Conservation (phyloP, 2,329 filamentous ascomycete genomes). For the Metarhizium sp. region DNA sequence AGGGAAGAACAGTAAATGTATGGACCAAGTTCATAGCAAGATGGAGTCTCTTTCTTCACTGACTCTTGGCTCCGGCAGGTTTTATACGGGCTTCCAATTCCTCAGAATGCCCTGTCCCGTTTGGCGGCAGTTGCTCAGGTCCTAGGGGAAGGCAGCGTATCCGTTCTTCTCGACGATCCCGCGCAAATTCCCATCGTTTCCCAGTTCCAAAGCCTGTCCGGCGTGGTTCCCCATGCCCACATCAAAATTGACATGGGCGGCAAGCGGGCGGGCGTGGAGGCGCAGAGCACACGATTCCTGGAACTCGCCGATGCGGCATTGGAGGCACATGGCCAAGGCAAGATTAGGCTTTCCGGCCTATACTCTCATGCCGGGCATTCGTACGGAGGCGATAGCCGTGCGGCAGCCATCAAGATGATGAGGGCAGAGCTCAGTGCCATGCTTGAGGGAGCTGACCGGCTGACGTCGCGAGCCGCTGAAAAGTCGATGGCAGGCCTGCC, state of each 20-base stretch:
- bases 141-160: conserved; percentile 47
- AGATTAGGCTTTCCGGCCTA: conserved; percentile 46
- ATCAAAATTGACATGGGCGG: conserved; percentile 70
- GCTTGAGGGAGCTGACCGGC: conserved; percentile 14
- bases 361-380: conserved; percentile 69
- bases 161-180: conserved; percentile 61
- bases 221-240: conserved; percentile 46
- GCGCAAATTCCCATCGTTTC: conserved; percentile 44
- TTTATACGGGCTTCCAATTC: conserved; percentile 63
- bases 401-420: conserved; percentile 21
- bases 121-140: conserved; percentile 45
- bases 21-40: conserved; percentile 10
- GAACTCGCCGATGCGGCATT: conserved; percentile 30
- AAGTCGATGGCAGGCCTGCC: conserved; percentile 9
- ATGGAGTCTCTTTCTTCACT: background rate
- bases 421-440: conserved; percentile 20
- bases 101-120: conserved; percentile 49
- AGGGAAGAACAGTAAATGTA: conserved; percentile 50
- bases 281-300: conserved; percentile 38
- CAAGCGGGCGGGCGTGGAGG: conserved; percentile 56
- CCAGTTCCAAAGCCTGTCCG: conserved; percentile 30
- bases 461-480: conserved; percentile 11
- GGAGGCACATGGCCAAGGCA: conserved; percentile 17
- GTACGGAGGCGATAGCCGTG: conserved; percentile 38
- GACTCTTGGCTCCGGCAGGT: conserved; percentile 29